Evolutionary conservation across 495 filamentous ascomycete species (phyloP).

Genomic region (Neurospora sp.): DNA sequence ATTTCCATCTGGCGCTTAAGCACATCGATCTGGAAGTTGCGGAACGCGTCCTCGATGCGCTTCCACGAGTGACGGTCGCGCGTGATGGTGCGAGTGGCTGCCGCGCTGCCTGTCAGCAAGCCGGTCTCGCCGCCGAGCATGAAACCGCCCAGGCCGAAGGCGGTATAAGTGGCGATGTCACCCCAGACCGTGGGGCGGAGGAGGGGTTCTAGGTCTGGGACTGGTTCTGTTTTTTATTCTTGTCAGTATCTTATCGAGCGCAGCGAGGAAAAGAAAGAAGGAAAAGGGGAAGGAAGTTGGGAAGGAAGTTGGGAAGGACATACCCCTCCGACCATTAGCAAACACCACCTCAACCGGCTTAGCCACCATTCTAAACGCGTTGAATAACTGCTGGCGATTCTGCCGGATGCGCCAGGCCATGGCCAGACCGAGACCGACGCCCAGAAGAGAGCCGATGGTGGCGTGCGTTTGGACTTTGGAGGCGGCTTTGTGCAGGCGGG

Average conservation of each 20-base stretch:
- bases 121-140: constrained; percentile 58
- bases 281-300: neutral
- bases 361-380: constrained; percentile 46
- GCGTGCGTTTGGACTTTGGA: constrained; percentile 41
- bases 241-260: neutral
- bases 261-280: too few species aligned
- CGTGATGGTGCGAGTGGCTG: constrained; percentile 40
- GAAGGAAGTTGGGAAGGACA: neutral
- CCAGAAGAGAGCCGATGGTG: constrained; percentile 47
- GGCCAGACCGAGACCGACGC: constrained; percentile 48
- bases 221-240: constrained; percentile 33
- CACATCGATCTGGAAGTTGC: constrained; percentile 50
- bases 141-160: constrained; percentile 50
- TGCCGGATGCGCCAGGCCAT: constrained; percentile 47
- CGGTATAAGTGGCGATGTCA: constrained; percentile 52
- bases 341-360: constrained; percentile 54
- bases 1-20: constrained; percentile 46
- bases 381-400: constrained; percentile 45
- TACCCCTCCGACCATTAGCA: constrained; percentile 48
- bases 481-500: constrained; percentile 44
- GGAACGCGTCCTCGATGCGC: constrained; percentile 56
- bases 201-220: constrained; percentile 50
- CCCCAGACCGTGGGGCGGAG: constrained; percentile 47
- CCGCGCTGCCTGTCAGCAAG: constrained; percentile 42
- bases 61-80: constrained; percentile 42